Evolutionary conservation across 148 eudicot species (phyloP).

Genomic region (Fallopia convolvulus): DNA sequence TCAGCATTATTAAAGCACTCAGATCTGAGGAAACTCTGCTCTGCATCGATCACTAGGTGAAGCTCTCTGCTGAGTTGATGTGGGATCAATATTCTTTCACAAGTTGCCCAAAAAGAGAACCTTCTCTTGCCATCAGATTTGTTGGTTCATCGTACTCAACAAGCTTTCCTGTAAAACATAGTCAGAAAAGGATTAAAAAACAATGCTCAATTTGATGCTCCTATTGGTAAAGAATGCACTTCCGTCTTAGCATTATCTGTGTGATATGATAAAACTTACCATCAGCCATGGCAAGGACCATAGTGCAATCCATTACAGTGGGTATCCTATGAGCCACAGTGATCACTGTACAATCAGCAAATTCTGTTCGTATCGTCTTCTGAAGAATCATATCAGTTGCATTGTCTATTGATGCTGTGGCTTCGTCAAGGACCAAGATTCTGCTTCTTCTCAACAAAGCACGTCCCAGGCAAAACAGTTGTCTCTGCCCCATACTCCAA

Average conservation of each 20-base stretch:
- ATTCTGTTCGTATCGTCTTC: slow-evolving; percentile 62
- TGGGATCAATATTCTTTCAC: slow-evolving; percentile 94
- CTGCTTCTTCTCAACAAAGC: slow-evolving; percentile 79
- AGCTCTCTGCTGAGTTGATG: slow-evolving; percentile 45
- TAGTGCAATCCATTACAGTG: slow-evolving; percentile 88
- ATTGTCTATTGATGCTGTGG: slow-evolving; percentile 87
- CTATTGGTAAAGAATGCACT: too few relatives aligned
- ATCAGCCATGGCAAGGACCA: slow-evolving; percentile 74
- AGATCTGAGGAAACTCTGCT: background rate
- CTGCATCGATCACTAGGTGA: background rate
- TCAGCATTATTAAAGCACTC: too few relatives aligned
- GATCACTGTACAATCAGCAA: slow-evolving; percentile 79
- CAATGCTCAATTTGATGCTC: too few relatives aligned
- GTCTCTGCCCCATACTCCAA: slow-evolving; percentile 98
- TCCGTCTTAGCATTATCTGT: background rate
- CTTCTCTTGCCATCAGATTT: slow-evolving; percentile 61
- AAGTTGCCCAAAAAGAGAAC: slow-evolving; percentile 66
- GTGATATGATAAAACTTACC: slow-evolving; percentile 36
- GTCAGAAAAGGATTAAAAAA: background rate
- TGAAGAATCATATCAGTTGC: slow-evolving; percentile 73
- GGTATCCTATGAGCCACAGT: slow-evolving; percentile 93
- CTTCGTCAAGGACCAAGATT: slow-evolving; percentile 85
- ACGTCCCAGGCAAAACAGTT: slow-evolving; percentile 77
- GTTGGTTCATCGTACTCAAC: slow-evolving; percentile 78
- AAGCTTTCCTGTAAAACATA: slow-evolving; percentile 44